Conservation (phyloP, 2,329 filamentous ascomycete genomes). For the Penicillium aurantiogriseum region DNA sequence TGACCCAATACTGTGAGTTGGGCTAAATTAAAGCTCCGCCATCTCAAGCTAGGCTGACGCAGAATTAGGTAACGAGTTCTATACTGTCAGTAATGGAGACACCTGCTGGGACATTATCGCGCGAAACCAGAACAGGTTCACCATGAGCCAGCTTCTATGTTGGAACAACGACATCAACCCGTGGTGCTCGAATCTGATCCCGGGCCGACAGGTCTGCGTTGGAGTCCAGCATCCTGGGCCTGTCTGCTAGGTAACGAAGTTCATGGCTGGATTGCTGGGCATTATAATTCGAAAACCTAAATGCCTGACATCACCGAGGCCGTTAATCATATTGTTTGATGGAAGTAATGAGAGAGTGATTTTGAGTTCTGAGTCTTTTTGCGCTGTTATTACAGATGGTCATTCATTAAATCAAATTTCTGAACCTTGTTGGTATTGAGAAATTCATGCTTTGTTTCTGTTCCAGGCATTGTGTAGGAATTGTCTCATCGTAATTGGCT, state of each 20-base stretch:
- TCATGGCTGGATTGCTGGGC: not conserved
- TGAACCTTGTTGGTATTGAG: not conserved
- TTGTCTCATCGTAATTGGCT: conserved; percentile 24
- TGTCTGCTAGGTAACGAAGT: not conserved
- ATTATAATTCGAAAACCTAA: not conserved
- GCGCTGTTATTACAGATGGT: not conserved
- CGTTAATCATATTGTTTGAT: not conserved
- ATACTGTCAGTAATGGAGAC: conserved; percentile 19
- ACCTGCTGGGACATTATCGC: conserved; percentile 27
- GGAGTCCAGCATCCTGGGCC: conserved; percentile 12
- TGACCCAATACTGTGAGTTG: not conserved
- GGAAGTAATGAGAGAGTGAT: not conserved
- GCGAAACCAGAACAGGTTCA: conserved; percentile 16
- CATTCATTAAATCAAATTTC: not conserved
- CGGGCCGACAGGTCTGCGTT: conserved; percentile 21
- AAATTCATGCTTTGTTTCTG: not conserved
- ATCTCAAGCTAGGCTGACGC: not conserved
- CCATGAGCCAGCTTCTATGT: conserved; percentile 22
- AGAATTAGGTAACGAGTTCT: conserved; percentile 15
- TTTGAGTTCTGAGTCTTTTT: not conserved
- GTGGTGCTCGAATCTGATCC: conserved; percentile 23
- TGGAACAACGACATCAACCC: conserved; percentile 27
- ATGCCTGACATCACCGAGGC: not conserved
- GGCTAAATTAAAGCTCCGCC: not conserved
- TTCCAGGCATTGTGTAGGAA: conserved; percentile 25